These are phyloP conservation scores for Rheum nobile DNA, from an alignment of 148 eudicot genomes.

Conservation along the genomic window DNA sequence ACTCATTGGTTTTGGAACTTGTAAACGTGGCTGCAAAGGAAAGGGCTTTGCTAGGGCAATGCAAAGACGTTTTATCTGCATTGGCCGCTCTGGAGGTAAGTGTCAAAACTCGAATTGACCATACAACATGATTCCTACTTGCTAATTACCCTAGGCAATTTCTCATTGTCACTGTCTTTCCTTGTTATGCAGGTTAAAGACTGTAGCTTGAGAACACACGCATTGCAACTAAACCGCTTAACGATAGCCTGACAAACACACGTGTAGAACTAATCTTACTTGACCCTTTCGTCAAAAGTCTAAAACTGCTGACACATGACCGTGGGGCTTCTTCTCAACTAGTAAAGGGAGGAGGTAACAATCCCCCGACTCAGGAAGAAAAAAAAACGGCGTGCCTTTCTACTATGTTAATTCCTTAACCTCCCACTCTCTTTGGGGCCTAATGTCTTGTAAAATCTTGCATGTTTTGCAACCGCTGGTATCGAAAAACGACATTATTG, in stretches of 20 bases:
- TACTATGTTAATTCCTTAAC: constrained; percentile 1
- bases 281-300: constrained; percentile 10
- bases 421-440: constrained; percentile 6
- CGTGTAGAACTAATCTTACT: constrained; percentile 54
- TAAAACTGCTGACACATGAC: constrained; percentile 1
- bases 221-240: constrained; percentile 59
- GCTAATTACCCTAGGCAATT: background rate
- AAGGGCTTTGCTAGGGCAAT: constrained; percentile 42
- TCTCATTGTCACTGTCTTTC: background rate
- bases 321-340: constrained; percentile 6
- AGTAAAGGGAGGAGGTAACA: constrained; percentile 3
- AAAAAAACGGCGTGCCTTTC: background rate
- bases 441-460: constrained; percentile 6
- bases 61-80: constrained; percentile 57
- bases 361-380: background rate
- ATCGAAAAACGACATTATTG: background rate
- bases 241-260: constrained; percentile 45
- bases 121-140: background rate
- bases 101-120: background rate
- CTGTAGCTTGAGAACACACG: constrained; percentile 82
- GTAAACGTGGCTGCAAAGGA: constrained; percentile 54
- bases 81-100: constrained; percentile 64
- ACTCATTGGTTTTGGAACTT: constrained; percentile 54
- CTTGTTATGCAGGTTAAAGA: constrained; percentile 56
- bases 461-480: background rate